Evolutionary conservation across 495 filamentous ascomycete genomes (phyloP), one percentile per base, ranked within the genome.

Genomic region (Apodospora peruviana): DNA sequence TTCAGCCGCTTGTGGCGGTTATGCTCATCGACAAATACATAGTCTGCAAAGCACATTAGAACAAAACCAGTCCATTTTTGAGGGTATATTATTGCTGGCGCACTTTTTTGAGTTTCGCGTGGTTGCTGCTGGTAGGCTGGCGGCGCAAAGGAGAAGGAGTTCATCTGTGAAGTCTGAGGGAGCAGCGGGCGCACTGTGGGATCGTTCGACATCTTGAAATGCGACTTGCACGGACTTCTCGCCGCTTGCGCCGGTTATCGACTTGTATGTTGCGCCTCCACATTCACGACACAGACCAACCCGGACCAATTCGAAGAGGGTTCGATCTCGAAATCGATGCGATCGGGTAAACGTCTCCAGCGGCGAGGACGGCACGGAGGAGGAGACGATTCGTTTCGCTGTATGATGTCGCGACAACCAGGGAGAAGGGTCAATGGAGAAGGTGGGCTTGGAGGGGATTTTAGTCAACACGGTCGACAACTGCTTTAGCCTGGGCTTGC

Each of bases 21-120:
- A 65, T 99, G 91, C 68, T 99, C 93, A 66, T 99, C 94, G 43
- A 99, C 93, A 59, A 99, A 99, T 40, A 99, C 93, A 86, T 96
- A 98, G 61, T 96, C 91, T 96, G 54, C 21, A 51, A 47, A 32
- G 50, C 11, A 19, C 21, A 16, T 29, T 23, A 40, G 35, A 40
- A 29, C 3, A 38, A 38, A 24, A 43, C 27, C 14, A 2, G 2
- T 21, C 12, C 24, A 37, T n/a, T 7, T 17, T n/a, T 21, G 14
- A 34, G 42, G 42, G 29, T 38, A 56, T 34, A 21, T 47, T 48
- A 43, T 40, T 43, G 29, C 36, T 17, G 23, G 54, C 81, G 65
- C 64, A 85, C 82, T 85, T 57, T 84, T 84, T 60, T 85, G 82
- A 39, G 80, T 82, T 62, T 83, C 83, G 39, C 81, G 67, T 22